Percentiles rank a stretch among this genome's conserved stretches.
phyloP scores from a whole-genome alignment of 1,284 basidiomycete genomes.

The Marasmius tenuissimus region DNA sequence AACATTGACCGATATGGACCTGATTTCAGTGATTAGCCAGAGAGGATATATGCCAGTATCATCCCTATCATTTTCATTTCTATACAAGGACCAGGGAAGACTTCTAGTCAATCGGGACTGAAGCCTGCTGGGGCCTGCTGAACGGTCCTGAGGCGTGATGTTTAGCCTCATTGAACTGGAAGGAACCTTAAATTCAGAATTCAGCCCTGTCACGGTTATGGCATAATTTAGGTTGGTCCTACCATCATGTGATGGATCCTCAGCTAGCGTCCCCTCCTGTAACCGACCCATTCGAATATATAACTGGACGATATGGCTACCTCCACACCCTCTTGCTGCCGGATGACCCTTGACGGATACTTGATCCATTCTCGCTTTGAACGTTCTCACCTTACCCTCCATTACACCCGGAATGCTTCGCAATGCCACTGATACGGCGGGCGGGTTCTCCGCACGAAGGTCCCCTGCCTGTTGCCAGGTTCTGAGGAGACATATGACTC shows the following conservation, averaged over 20 bases:
- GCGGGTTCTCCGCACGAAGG: not conserved
- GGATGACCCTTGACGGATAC: not conserved
- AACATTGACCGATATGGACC: slow-evolving; percentile 1
- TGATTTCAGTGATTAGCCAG: slow-evolving; percentile 2
- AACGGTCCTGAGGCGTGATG: not conserved
- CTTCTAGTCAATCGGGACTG: not conserved
- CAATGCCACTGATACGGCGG: not conserved
- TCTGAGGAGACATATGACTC: not conserved
- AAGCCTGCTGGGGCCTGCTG: not conserved
- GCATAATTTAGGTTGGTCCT: not conserved
- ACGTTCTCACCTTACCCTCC: not conserved
- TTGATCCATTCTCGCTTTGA: not conserved
- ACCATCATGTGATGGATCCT: not conserved
- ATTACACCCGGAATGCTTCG: not conserved
- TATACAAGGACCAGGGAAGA: not conserved
- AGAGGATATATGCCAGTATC: not conserved
- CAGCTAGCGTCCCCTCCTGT: not conserved
- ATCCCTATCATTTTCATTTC: not conserved
- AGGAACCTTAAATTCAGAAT: not conserved
- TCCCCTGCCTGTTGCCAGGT: not conserved
- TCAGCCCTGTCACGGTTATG: not conserved
- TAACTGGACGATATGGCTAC: not conserved
- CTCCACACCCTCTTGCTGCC: not conserved
- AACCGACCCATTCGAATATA: not conserved
- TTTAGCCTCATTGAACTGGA: not conserved